phyloP scores from a whole-genome alignment of 106 monocot species.

The Allium cepa region DNA sequence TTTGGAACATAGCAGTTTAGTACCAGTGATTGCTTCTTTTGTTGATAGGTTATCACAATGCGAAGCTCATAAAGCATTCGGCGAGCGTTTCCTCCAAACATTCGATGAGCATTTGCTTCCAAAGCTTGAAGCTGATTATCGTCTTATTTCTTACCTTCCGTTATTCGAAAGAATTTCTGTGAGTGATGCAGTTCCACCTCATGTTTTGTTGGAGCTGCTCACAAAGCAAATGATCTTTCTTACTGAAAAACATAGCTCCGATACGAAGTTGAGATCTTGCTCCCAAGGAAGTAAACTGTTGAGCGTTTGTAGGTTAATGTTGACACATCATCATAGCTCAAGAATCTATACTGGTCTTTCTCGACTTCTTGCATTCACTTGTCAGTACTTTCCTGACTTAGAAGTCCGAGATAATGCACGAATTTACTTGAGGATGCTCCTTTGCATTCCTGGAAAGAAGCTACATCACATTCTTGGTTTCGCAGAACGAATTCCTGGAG shows the following conservation, averaged over 20 bases:
- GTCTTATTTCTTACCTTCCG: conserved; percentile 55
- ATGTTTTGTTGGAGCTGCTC: conserved; percentile 56
- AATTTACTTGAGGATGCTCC: conserved; percentile 79
- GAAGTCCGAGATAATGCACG: conserved; percentile 95
- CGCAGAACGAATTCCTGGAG: conserved; percentile 44
- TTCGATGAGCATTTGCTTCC: conserved; percentile 71
- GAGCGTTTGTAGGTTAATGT: conserved; percentile 61
- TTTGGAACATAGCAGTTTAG: conserved; percentile 41
- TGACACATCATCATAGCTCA: conserved; percentile 73
- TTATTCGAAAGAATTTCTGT: conserved; percentile 80
- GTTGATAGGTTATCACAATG: conserved; percentile 50
- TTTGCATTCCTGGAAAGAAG: conserved; percentile 85
- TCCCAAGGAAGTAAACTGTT: conserved; percentile 78
- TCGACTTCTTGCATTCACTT: conserved; percentile 58
- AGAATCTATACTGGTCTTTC: conserved; percentile 54
- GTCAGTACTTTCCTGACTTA: conserved; percentile 81
- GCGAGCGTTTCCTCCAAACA: conserved; percentile 55
- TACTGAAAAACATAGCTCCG: conserved; percentile 52
- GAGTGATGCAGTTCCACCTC: conserved; percentile 58
- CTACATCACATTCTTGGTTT: conserved; percentile 48
- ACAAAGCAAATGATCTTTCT: conserved; percentile 50
- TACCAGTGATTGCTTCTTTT: conserved; percentile 63
- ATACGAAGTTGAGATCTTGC: conserved; percentile 60
- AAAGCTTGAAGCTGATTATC: conserved; percentile 35
- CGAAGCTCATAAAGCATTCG: conserved; percentile 25